Evolutionary conservation across 2,329 filamentous ascomycete species (phyloP).

Genomic region (Microdochium trichocladiopsis): DNA sequence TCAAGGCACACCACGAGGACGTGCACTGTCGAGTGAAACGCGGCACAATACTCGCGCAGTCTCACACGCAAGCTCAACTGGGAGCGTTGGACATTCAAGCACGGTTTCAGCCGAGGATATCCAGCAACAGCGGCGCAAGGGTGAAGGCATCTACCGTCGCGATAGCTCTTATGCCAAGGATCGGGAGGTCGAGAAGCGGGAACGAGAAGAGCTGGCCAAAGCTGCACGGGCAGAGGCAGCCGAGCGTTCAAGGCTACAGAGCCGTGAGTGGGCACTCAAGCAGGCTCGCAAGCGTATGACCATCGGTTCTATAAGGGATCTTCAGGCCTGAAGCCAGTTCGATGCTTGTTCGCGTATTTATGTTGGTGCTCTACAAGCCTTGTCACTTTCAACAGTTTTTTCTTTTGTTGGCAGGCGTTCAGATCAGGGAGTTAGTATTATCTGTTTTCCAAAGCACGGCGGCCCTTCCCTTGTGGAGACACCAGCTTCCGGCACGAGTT

Average conservation of each 20-base stretch:
- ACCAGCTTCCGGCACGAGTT: no score
- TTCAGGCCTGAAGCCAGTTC: background rate
- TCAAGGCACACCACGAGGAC: conserved; percentile 17
- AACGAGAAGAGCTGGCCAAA: conserved; percentile 4
- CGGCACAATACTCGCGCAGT: conserved; percentile 21
- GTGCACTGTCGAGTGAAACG: conserved; percentile 19
- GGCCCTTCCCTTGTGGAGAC: no score
- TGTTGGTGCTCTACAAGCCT: background rate
- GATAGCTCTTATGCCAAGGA: conserved; percentile 41
- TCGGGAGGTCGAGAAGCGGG: conserved; percentile 42
- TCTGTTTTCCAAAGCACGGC: no score
- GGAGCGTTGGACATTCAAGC: conserved; percentile 36
- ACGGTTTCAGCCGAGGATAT: conserved; percentile 42
- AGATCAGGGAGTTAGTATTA: no score
- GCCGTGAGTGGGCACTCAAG: background rate
- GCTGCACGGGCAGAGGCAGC: background rate
- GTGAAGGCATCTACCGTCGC: conserved; percentile 44
- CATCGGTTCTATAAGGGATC: background rate
- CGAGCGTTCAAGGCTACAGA: background rate
- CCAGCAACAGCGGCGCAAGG: conserved; percentile 42
- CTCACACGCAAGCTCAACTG: conserved; percentile 29
- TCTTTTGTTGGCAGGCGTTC: background rate
- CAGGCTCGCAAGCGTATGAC: background rate
- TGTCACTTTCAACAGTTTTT: background rate
- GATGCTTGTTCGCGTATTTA: background rate